Evolutionary conservation across 768 basidiomycete species (phyloP).

Genomic region (Krasilnikovozyma curviuscula): DNA sequence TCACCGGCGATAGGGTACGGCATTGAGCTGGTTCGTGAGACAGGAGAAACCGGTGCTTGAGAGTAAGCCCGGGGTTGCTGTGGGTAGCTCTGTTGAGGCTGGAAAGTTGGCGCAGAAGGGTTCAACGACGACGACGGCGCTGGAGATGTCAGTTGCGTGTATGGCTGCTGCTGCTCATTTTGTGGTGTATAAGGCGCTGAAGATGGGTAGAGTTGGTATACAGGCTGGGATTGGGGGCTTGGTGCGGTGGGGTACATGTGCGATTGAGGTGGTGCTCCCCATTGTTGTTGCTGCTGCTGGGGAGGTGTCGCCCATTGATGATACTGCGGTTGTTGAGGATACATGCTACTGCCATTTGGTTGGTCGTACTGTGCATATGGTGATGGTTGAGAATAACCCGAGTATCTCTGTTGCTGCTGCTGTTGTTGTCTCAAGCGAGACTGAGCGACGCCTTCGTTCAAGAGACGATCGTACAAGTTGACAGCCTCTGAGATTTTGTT

Average conservation of each 20-base stretch:
- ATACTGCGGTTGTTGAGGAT: neutral
- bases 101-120: too few species aligned
- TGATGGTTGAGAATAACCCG: slow-evolving; percentile 16
- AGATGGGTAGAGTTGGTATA: slow-evolving; percentile 6
- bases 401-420: slow-evolving; percentile 12
- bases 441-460: slow-evolving; percentile 52
- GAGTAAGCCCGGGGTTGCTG: too few species aligned
- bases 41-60: too few species aligned
- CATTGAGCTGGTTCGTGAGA: too few species aligned
- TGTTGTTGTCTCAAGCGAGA: slow-evolving; percentile 19
- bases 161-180: slow-evolving; percentile 10
- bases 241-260: too few species aligned
- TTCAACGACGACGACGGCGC: too few species aligned
- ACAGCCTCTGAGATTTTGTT: slow-evolving; percentile 82
- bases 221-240: slow-evolving; percentile 10
- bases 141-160: neutral
- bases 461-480: slow-evolving; percentile 67
- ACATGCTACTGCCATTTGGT: slow-evolving; percentile 3
- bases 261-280: too few species aligned
- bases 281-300: slow-evolving; percentile 17
- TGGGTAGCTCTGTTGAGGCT: too few species aligned
- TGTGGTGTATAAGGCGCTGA: too few species aligned
- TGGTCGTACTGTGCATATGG: slow-evolving; percentile 13
- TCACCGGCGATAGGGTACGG: too few species aligned
- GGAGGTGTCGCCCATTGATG: slow-evolving; percentile 13